Base-by-base conservation (phyloP, 2,329 filamentous ascomycete genomes). In the Colletotrichum phormii region DNA sequence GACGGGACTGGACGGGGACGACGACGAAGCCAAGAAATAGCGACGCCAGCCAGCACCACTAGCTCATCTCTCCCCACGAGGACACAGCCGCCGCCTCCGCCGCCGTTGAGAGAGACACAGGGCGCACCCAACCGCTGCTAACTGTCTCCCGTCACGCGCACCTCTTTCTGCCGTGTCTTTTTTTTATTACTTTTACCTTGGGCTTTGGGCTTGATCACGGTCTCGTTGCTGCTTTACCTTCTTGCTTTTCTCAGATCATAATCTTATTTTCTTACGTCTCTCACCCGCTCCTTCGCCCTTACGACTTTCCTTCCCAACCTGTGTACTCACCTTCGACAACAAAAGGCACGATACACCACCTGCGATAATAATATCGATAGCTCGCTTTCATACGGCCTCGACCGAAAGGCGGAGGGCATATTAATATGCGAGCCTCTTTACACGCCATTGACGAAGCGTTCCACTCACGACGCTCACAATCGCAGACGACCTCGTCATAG, bases 361-460 rank as follows among this genome's bases (percentile, higher is more conserved):
- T 51, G 66, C 24, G 42, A 49, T 57, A 60, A 64, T 71, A 73
- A 59, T 65, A 73, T 73, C 60, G 55, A 70, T 71, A 73, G 29
- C 35, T 31, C 49, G 37, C 33, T 29, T 24, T 15, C 63, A 13
- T 61, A 54, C 53, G n/a, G 57, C 68, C 62, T 63, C 58, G 26
- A 57, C 57, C 58, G 46, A 64, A 62, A 65, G 68, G 68, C 61
- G 57, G 68, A 60, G 37, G 54, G 60, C 71, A 59, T 72, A 67
- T 35, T 73, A 73, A 71, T 73, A 73, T 73, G 71, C 70, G 71
- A 71, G 66, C 61, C 71, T 58, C 67, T 42, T 33, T 31, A 26
- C 63, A 33, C 67, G 51, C 63, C 57, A 73, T 63, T 63, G 26
- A 71, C 31, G 66, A 66, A 72, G 67, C 62, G 58, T 72, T 71